Conservation (phyloP, 129 eudicot species). For the Arctium lappa region DNA sequence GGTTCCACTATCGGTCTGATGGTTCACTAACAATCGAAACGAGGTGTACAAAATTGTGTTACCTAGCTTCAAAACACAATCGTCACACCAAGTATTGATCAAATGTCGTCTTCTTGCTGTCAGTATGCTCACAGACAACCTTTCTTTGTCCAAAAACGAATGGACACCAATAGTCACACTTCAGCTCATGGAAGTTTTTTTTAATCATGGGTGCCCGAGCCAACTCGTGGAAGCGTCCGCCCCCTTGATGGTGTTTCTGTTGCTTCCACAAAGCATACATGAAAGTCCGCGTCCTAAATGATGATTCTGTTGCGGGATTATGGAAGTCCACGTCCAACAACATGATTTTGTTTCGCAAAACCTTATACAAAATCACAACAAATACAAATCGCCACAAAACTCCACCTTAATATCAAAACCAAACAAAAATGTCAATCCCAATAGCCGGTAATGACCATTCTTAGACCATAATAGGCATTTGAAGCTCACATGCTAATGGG, state of each 20-base stretch:
- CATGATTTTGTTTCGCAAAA: neutral
- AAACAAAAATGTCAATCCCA: neutral
- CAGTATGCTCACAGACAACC: no score
- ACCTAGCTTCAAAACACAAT: no score
- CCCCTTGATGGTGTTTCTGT: neutral
- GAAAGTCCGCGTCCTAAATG: neutral
- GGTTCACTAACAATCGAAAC: no score
- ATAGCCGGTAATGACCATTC: neutral
- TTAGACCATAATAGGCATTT: neutral
- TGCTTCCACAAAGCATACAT: neutral
- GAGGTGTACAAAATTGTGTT: no score
- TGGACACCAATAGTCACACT: no score
- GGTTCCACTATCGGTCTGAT: no score
- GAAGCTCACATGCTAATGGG: neutral
- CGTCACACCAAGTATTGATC: no score
- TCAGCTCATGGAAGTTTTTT: no score
- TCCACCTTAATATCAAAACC: neutral
- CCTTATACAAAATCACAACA: neutral
- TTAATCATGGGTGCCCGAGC: no score
- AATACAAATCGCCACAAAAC: neutral
- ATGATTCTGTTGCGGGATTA: neutral
- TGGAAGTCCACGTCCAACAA: neutral
- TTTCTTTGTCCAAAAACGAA: no score
- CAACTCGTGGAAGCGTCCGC: neutral
- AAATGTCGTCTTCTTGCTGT: no score